Base-by-base conservation (phyloP, 441 rosid species). In the Brassica balearica region DNA sequence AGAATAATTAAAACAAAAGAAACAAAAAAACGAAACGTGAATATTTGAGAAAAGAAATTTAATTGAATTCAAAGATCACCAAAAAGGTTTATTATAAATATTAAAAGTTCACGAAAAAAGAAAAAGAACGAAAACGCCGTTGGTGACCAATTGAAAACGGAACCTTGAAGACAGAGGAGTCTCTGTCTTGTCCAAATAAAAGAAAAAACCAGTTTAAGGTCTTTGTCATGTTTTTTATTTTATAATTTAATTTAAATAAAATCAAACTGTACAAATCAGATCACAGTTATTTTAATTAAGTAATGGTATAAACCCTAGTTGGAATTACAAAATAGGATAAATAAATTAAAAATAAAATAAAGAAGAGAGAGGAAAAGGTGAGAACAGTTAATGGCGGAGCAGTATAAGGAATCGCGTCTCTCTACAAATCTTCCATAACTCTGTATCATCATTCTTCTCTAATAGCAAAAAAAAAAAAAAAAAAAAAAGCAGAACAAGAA, bases 391-490 rank as follows among this genome's bases (percentile, higher is more conserved):
- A 55, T 55, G 60, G 60, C 72, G 80, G 83, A 80, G 83, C 83
- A 76, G 80, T 80, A 80, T 76, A 76, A 80, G 83, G 83, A 80
- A 80, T 75, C 70, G 46, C 66, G 68, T 71, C 77, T 80, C 74
- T 80, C 73, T 76, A 75, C 60, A 80, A 58, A 75, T 65, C 60
- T 55, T 22, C 60, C 22, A 17, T 55, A 55, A 2, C 60, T 46
- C 60, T 38, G 36, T 61, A 27, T 62, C 15, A 70, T 43, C 68
- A 64, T 64, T 55, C 48, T 15, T 64, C 25, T 36, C 10, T 71
- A 36, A 36, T 12, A 51, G 48, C 12, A 5, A 41, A 3, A 59
- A 27, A 8, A 15, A 34, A 5, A 8, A 20, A 10, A 10, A 5
- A n/a, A 22, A 73, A 61, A 32, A 34, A 46, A 55, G 55, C 48